These are phyloP conservation scores for Nannizziopsis barbatae DNA, from an alignment of 2,329 filamentous ascomycete species.

Conservation along the genomic window DNA sequence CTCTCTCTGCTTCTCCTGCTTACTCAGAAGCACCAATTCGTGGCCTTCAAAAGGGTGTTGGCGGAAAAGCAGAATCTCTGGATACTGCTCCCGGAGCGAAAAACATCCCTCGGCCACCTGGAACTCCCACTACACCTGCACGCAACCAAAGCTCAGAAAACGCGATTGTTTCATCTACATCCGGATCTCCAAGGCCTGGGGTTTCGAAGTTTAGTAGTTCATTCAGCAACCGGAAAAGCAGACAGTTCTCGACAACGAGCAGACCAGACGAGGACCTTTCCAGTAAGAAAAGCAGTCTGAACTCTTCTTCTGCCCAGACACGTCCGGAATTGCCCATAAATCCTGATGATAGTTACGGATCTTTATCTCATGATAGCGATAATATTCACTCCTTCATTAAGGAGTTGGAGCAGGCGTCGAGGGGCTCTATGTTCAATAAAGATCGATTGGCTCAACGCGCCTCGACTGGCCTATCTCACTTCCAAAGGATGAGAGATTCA, in stretches of 20 bases:
- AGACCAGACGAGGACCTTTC: conserved; percentile 41
- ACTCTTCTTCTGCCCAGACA: conserved; percentile 48
- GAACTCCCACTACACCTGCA: conserved; percentile 29
- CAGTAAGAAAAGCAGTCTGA: conserved; percentile 48
- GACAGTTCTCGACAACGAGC: conserved; percentile 63
- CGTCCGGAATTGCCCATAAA: conserved; percentile 70
- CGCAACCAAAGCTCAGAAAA: conserved; percentile 42
- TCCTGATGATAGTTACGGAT: conserved; percentile 52
- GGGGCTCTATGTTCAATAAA: conserved; percentile 63
- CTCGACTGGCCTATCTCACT: conserved; percentile 68
- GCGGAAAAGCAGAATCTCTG: conserved; percentile 30
- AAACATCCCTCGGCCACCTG: conserved; percentile 30
- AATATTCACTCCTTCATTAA: conserved; percentile 91
- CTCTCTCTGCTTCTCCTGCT: conserved; percentile 79
- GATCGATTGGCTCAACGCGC: conserved; percentile 52
- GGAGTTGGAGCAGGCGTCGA: conserved; percentile 65
- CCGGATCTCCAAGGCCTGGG: conserved; percentile 66
- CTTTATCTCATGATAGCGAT: conserved; percentile 70
- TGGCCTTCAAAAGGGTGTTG: conserved; percentile 43
- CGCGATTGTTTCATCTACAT: conserved; percentile 52
- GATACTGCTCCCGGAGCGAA: conserved; percentile 32
- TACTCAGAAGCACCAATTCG: conserved; percentile 39
- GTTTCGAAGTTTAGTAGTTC: conserved; percentile 87
- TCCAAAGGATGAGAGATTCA: conserved; percentile 78
- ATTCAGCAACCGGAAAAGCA: conserved; percentile 72